A percentile compares a stretch with the other conserved stretches of the same genome.
Conservation (phyloP, 1,284 basidiomycete species). For the Irpex lacteus region DNA sequence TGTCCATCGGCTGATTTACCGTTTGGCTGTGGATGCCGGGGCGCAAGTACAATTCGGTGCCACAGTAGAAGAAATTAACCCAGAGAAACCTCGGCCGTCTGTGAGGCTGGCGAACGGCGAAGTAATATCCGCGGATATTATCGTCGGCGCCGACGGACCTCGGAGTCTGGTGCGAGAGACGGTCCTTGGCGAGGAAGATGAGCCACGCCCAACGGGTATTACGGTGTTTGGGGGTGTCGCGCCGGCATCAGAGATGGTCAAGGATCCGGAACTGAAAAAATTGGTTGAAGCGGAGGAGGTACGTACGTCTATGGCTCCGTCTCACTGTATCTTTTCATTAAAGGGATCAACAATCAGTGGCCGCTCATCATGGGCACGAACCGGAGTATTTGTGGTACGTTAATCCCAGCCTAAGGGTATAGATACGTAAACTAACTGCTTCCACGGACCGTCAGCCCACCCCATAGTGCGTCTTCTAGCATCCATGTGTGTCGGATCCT, state of each 20-base stretch:
- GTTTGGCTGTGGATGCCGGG: conserved; percentile 38
- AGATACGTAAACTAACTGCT: background rate
- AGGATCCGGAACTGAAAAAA: conserved; percentile 13
- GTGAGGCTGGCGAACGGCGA: conserved; percentile 31
- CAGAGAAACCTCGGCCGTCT: conserved; percentile 15
- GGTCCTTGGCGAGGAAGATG: conserved; percentile 6
- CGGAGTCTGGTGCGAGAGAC: conserved; percentile 8
- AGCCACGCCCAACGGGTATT: conserved; percentile 5
- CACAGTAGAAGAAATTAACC: conserved; percentile 24
- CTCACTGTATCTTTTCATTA: background rate
- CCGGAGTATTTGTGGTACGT: conserved; percentile 16
- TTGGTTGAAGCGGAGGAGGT: conserved; percentile 17
- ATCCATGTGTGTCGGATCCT: background rate
- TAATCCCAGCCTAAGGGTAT: background rate
- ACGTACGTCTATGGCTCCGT: background rate
- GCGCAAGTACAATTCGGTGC: conserved; percentile 38
- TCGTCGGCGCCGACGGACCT: conserved; percentile 15
- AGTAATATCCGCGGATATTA: conserved; percentile 31
- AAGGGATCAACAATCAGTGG: conserved; percentile 8
- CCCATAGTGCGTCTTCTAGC: conserved; percentile 12
- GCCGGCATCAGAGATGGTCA: conserved; percentile 19
- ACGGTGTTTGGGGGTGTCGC: conserved; percentile 36
- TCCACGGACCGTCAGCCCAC: conserved; percentile 6
- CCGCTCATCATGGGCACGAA: conserved; percentile 16
- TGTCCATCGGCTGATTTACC: conserved; percentile 40